phyloP scores from a whole-genome alignment of 176 grass and related monocot species.

The Ensete ventricosum region DNA sequence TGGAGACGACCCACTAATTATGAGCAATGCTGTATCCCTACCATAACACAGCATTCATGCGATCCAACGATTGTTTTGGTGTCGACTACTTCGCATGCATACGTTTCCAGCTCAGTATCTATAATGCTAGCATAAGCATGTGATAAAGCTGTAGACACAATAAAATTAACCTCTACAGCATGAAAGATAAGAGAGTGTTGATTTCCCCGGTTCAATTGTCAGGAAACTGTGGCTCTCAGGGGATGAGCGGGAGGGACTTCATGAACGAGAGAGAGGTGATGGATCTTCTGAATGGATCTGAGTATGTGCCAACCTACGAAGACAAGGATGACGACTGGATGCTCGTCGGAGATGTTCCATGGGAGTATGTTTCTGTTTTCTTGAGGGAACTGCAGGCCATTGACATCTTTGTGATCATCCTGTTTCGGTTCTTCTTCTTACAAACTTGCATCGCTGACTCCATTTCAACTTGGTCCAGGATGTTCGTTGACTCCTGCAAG shows the following conservation, averaged over 20 bases:
- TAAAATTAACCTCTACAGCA: neutral
- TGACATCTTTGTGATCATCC: no score
- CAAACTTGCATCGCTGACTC: neutral
- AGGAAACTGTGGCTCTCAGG: conserved; percentile 16
- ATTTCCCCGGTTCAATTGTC: no score
- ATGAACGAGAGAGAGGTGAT: conserved; percentile 46
- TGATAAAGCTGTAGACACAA: neutral
- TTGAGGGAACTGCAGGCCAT: no score
- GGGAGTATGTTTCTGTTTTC: conserved; percentile 54
- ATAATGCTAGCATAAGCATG: no score
- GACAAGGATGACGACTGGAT: conserved; percentile 98
- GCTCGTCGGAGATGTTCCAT: conserved; percentile 91
- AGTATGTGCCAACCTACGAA: conserved; percentile 88
- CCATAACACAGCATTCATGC: neutral
- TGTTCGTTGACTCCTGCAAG: conserved; percentile 99
- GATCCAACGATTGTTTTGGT: neutral
- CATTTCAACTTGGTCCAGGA: conserved; percentile 38
- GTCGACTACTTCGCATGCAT: neutral
- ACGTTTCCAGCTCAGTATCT: no score
- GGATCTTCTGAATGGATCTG: conserved; percentile 54
- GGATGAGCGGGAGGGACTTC: conserved; percentile 16
- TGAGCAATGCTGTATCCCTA: neutral
- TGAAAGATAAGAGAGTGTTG: conserved; percentile 6
- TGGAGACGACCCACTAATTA: neutral
- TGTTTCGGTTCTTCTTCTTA: no score